Evolutionary conservation across 768 basidiomycete genomes (phyloP).

Genomic region (Xerocomellus amylosporus): DNA sequence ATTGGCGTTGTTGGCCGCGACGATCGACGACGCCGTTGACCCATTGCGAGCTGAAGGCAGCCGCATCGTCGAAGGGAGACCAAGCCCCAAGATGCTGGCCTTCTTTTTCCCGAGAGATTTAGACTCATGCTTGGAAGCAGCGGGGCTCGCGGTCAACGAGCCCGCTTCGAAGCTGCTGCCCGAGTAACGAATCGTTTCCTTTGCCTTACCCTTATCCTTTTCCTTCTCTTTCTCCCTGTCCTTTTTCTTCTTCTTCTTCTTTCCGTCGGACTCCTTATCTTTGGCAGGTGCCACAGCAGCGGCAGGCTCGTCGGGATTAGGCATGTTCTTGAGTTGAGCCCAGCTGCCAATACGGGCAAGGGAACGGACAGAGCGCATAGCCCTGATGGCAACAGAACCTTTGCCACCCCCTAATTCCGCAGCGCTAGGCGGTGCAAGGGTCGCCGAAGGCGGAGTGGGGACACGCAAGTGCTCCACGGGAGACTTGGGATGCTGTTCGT

Average conservation of each 20-base stretch:
- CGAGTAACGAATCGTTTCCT: conserved; percentile 44
- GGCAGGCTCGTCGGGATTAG: conserved; percentile 31
- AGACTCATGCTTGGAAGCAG: conserved; percentile 19
- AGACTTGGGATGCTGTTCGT: conserved; percentile 15
- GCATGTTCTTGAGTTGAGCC: conserved; percentile 52
- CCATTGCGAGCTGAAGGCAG: conserved; percentile 37
- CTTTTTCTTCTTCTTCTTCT: conserved; percentile 39
- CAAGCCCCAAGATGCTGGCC: conserved; percentile 58
- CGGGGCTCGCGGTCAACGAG: conserved; percentile 41
- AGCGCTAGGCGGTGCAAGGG: conserved; percentile 38
- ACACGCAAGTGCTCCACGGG: conserved; percentile 11
- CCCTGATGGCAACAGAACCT: conserved; percentile 72
- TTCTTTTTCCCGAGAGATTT: conserved; percentile 54
- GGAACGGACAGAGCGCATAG: conserved; percentile 72
- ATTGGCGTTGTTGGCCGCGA: conserved; percentile 6
- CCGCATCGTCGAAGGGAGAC: conserved; percentile 55
- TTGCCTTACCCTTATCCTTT: conserved; percentile 34
- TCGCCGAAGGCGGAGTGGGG: conserved; percentile 28
- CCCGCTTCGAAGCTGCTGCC: conserved; percentile 70
- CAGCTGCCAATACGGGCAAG: conserved; percentile 72
- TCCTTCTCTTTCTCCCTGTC: conserved; percentile 37
- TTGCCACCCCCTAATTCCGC: conserved; percentile 31
- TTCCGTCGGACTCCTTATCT: conserved; percentile 30
- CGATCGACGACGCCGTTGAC: conserved; percentile 37
- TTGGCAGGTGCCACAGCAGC: conserved; percentile 26